Conservation (phyloP, 306 rosid species). For the Ochetophila trinervis region DNA sequence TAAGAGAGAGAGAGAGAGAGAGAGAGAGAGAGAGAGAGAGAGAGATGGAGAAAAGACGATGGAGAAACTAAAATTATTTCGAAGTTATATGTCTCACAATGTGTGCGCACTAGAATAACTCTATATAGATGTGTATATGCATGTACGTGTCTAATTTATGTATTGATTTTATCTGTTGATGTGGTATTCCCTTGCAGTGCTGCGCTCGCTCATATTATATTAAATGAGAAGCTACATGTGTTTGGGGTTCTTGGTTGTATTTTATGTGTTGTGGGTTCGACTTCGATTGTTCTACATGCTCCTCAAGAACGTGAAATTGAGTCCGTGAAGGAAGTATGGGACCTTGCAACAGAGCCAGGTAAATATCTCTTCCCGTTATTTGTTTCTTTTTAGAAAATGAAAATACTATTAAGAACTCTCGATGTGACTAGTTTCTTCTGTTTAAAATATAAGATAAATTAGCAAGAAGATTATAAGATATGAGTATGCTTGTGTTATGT, state of each 20-base stretch:
- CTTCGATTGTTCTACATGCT: constrained; percentile 90
- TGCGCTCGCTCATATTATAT: constrained; percentile 85
- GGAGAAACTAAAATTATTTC: no score
- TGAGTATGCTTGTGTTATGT: background rate
- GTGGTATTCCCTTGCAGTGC: constrained; percentile 62
- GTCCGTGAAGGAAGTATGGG: constrained; percentile 89
- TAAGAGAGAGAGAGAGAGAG: no score
- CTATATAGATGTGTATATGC: no score
- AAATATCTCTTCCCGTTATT: background rate
- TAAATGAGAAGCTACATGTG: constrained; percentile 76
- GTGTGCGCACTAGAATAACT: no score
- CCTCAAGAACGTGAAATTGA: constrained; percentile 82
- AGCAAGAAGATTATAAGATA: background rate
- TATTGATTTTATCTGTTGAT: background rate
- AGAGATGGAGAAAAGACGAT: no score
- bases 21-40: no score
- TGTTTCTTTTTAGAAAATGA: background rate
- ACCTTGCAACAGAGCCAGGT: constrained; percentile 98
- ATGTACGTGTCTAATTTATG: background rate
- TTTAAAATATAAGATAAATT: background rate
- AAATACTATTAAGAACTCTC: background rate
- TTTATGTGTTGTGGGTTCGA: constrained; percentile 92
- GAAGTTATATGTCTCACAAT: no score
- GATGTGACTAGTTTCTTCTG: background rate
- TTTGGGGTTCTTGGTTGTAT: constrained; percentile 93